Percentiles rank a stretch among this genome's conserved stretches.
Evolutionary conservation across 1,139 yeast species (phyloP).

Genomic region (Debaryomycetaceae sp.): DNA sequence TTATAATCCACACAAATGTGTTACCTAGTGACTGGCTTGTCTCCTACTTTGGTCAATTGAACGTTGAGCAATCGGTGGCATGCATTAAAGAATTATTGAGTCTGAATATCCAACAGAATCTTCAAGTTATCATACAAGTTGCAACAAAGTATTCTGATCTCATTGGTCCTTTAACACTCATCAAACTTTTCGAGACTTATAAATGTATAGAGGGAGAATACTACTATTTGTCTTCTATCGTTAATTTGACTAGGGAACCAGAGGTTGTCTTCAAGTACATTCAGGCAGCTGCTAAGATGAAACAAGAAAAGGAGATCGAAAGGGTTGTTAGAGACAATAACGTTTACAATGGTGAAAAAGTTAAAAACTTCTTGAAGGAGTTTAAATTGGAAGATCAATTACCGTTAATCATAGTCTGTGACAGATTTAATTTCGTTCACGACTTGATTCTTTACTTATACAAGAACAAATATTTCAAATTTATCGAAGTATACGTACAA

Average conservation of each 20-base stretch:
- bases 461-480: constrained; percentile 92
- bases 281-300: constrained; percentile 87
- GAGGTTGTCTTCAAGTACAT: constrained; percentile 95
- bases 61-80: constrained; percentile 88
- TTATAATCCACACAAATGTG: constrained; percentile 80
- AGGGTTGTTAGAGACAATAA: constrained; percentile 92
- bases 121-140: constrained; percentile 92
- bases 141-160: constrained; percentile 95
- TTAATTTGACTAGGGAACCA: constrained; percentile 88
- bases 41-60: constrained; percentile 85
- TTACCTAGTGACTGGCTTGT: constrained; percentile 95
- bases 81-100: constrained; percentile 85
- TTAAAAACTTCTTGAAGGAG: constrained; percentile 93
- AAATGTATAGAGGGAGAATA: constrained; percentile 91
- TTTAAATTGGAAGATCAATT: constrained; percentile 91
- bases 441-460: constrained; percentile 89
- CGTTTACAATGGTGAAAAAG: constrained; percentile 95
- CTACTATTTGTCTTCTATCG: constrained; percentile 89
- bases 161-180: constrained; percentile 80
- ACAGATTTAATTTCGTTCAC: constrained; percentile 86
- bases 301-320: constrained; percentile 92
- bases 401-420: constrained; percentile 95
- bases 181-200: constrained; percentile 90
- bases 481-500: constrained; percentile 95
- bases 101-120: constrained; percentile 77